A percentile compares a stretch with the other conserved stretches of the same genome.
Conservation (phyloP, 441 rosid genomes). For the Euphorbia celastroides region DNA sequence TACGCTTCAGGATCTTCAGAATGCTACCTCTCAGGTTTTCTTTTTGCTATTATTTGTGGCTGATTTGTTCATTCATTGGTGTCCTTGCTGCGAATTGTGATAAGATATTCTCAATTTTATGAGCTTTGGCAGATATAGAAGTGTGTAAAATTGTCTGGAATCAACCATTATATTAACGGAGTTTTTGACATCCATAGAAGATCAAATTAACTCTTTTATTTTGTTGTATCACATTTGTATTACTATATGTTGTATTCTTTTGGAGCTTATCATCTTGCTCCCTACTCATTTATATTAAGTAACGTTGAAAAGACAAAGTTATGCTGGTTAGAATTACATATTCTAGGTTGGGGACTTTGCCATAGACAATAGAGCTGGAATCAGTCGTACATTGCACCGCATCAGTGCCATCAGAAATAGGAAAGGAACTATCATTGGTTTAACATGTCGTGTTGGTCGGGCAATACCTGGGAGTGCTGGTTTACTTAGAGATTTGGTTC, state of each 20-base stretch:
- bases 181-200: background rate
- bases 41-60: no score
- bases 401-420: constrained; percentile 82
- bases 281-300: background rate
- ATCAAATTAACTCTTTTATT: background rate
- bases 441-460: constrained; percentile 92
- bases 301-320: background rate
- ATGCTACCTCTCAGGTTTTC: constrained; percentile 69
- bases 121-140: background rate
- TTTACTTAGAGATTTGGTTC: constrained; percentile 67
- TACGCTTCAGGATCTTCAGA: constrained; percentile 45
- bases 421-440: constrained; percentile 67
- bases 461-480: constrained; percentile 77
- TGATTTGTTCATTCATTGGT: background rate
- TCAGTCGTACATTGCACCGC: constrained; percentile 79
- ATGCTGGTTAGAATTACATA: constrained; percentile 17
- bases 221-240: background rate
- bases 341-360: constrained; percentile 85
- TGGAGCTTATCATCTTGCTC: constrained; percentile 1
- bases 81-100: background rate
- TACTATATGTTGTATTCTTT: background rate
- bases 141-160: background rate
- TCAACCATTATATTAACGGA: background rate
- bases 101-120: background rate
- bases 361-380: constrained; percentile 87